Evolutionary conservation across 176 grass and related monocot species (phyloP).

Genomic region (Eleusine indica): DNA sequence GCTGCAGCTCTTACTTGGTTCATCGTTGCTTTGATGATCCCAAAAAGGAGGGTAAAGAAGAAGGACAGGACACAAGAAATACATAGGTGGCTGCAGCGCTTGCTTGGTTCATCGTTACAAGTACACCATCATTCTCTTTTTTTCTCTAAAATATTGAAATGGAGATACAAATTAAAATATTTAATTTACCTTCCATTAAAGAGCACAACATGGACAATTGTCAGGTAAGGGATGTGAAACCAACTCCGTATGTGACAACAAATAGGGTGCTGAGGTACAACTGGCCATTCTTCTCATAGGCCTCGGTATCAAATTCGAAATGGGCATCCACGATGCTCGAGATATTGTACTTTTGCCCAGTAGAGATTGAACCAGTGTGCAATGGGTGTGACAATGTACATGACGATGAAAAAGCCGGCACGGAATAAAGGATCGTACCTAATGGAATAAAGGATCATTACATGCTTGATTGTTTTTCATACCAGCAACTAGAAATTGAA

Average conservation of each 20-base stretch:
- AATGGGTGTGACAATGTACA: constrained; percentile 39
- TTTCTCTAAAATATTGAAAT: background rate
- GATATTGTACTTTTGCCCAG: constrained; percentile 79
- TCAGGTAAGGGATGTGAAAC: constrained; percentile 82
- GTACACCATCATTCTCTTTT: background rate
- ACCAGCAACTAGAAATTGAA: no score
- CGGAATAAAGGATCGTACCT: background rate
- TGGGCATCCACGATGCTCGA: constrained; percentile 67
- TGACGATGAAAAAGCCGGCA: constrained; percentile 65
- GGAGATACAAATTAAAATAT: background rate
- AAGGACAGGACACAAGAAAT: constrained; percentile 63
- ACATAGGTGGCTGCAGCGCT: no score
- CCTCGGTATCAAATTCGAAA: constrained; percentile 65
- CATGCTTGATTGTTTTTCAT: no score
- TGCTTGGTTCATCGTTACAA: no score
- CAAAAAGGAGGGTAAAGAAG: constrained; percentile 85
- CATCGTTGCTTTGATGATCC: constrained; percentile 90
- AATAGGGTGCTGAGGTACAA: constrained; percentile 88
- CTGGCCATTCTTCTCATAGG: constrained; percentile 69
- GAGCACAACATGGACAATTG: constrained; percentile 74
- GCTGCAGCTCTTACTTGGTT: constrained; percentile 63
- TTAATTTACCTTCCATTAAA: constrained; percentile 65
- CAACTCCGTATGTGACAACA: constrained; percentile 65
- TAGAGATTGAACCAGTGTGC: constrained; percentile 78
- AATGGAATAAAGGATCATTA: background rate